phyloP scores from a whole-genome alignment of 345 rosid species.

The Cardamine resedifolia region DNA sequence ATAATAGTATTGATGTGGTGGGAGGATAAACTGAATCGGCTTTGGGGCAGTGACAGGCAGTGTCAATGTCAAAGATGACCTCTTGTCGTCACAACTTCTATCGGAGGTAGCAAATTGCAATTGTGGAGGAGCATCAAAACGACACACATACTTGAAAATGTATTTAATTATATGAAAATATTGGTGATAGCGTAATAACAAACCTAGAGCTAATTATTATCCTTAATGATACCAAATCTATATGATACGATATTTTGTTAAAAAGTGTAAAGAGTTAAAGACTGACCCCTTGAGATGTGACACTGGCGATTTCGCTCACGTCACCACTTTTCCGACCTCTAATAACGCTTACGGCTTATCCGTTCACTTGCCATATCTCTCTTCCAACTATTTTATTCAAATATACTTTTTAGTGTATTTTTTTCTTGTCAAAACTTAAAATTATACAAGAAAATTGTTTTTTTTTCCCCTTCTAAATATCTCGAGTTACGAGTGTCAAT shows the following conservation, averaged over 20 bases:
- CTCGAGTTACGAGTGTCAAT: neutral
- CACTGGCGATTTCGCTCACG: constrained; percentile 44
- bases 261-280: constrained; percentile 11
- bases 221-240: constrained; percentile 44
- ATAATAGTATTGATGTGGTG: neutral
- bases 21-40: constrained; percentile 15
- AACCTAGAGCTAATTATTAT: constrained; percentile 36
- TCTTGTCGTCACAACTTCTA: constrained; percentile 37
- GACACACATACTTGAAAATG: constrained; percentile 5
- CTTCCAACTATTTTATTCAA: neutral
- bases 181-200: constrained; percentile 21
- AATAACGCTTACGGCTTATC: neutral
- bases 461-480: too few species aligned
- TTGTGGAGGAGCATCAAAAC: constrained; percentile 10
- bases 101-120: constrained; percentile 7
- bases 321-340: constrained; percentile 24
- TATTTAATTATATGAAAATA: neutral
- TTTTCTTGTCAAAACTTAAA: neutral
- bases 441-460: too few species aligned
- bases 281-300: constrained; percentile 34
- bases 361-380: neutral
- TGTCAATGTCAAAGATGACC: constrained; percentile 47
- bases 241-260: constrained; percentile 30
- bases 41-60: constrained; percentile 19
- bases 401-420: neutral